Conservation (phyloP, 2,329 filamentous ascomycete genomes). For the Helicocarpus griseus region DNA sequence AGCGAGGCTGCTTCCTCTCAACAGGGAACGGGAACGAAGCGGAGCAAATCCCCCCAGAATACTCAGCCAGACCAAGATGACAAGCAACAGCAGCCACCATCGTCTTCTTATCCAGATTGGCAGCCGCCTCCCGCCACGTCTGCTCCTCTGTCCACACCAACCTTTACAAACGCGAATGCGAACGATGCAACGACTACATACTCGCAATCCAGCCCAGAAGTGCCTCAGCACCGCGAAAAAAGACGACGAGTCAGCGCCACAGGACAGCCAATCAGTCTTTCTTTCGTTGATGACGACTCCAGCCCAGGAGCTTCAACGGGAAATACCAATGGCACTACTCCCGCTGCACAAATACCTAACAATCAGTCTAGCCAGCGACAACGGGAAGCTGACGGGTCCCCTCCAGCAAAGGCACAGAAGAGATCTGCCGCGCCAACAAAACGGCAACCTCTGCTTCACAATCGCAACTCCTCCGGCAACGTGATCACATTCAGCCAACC, state of each 20-base stretch:
- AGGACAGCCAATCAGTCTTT: constrained; percentile 44
- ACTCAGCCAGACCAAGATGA: constrained; percentile 20
- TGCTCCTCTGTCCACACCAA: constrained; percentile 13
- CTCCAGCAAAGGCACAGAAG: constrained; percentile 14
- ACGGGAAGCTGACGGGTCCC: constrained; percentile 1
- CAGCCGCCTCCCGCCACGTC: constrained; percentile 18
- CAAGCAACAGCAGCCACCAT: constrained; percentile 16
- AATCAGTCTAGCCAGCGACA: neutral
- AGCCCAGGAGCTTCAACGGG: constrained; percentile 20
- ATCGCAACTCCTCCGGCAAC: constrained; percentile 18
- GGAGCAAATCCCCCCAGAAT: constrained; percentile 11
- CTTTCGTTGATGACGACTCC: constrained; percentile 47
- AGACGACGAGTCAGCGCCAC: constrained; percentile 27
- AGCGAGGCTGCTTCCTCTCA: constrained; percentile 14
- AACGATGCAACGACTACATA: constrained; percentile 28
- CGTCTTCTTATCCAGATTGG: constrained; percentile 26
- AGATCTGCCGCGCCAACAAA: constrained; percentile 22
- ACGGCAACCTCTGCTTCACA: constrained; percentile 19
- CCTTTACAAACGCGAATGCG: constrained; percentile 14
- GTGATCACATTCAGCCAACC: constrained; percentile 25
- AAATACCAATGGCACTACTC: neutral
- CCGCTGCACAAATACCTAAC: constrained; percentile 10
- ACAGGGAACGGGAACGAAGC: constrained; percentile 7
- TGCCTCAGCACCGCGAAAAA: constrained; percentile 32
- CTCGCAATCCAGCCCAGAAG: constrained; percentile 45